Evolutionary conservation across 2,329 filamentous ascomycete genomes (phyloP), one percentile per base, ranked within the genome.

Genomic region (Phaeoacremonium minimum): DNA sequence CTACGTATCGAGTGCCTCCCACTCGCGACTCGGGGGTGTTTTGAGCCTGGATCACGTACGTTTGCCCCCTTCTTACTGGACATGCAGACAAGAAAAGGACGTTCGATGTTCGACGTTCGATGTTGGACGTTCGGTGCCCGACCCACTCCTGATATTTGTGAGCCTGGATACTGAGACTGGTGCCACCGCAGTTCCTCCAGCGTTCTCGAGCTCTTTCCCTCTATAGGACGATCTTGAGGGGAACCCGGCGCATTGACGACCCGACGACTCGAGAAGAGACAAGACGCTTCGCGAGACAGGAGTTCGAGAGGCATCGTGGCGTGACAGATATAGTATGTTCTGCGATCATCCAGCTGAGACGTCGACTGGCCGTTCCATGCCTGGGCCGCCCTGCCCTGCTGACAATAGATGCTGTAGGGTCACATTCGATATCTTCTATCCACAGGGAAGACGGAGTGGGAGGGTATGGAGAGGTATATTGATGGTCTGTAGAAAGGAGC

Each of bases 391-490:
- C n/a, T n/a, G n/a, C n/a, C 32, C 17, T 14, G 8, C 18, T 12
- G 20, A 17, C 6, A 14, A 13, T 26, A 26, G n/a, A 9, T 26
- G 9, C 9, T 3, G 11, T 42, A 79, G 75, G 58, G 61, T 45
- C 78, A 83, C 48, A 77, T 82, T 45, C 68, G 74, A 39, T 83
- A 82, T 53, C 67, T 83, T 26, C 56, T 82, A 40, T 80, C 77
- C 8, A 81, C 73, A 4, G 79, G 79, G 36, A 82, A 79, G 60
- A 78, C 76, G 17, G 73, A 83, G 51, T 83, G 78, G 77, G 75
- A 83, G 48, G 66, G 56, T 36, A 80, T 81, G 71, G 75, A 73
- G 58, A 62, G 71, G 46, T 75, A 74, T 58, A 71, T 77, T 52
- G 58, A 62, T 40, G 67, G 69, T 29, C 51, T 71, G 52, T 75